Conservation (phyloP, 1,284 basidiomycete genomes). For the Mycosarcoma mackinlayi region DNA sequence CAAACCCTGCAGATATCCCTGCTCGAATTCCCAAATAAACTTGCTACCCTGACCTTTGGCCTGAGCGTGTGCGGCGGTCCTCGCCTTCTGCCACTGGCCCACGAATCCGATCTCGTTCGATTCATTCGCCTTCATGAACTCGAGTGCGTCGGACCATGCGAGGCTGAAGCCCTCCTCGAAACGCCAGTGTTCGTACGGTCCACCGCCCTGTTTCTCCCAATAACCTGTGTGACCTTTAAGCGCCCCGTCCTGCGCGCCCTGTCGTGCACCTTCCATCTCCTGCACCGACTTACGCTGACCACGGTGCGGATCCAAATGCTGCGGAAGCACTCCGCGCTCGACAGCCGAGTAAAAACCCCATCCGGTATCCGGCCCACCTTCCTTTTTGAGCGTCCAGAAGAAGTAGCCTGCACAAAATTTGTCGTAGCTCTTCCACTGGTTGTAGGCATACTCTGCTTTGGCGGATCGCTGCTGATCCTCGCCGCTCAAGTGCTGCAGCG, state of each 20-base stretch:
- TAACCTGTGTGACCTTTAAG: conserved; percentile 28
- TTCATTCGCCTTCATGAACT: conserved; percentile 70
- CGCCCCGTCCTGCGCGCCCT: conserved; percentile 29
- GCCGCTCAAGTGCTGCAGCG: conserved; percentile 69
- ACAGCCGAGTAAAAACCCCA: conserved; percentile 82
- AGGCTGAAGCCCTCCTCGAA: conserved; percentile 76
- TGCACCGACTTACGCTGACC: conserved; percentile 26
- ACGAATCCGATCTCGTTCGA: conserved; percentile 76
- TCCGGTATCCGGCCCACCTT: conserved; percentile 76
- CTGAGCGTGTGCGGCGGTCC: conserved; percentile 71
- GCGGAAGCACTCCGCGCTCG: conserved; percentile 75
- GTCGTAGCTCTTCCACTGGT: conserved; percentile 79
- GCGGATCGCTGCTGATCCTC: conserved; percentile 70
- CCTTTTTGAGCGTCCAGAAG: conserved; percentile 90
- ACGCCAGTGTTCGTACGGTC: conserved; percentile 75
- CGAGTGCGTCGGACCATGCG: conserved; percentile 79
- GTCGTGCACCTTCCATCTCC: conserved; percentile 30
- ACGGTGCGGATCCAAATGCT: conserved; percentile 45
- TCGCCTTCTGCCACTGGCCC: conserved; percentile 73
- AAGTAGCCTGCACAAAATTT: conserved; percentile 79
- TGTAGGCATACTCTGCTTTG: conserved; percentile 72
- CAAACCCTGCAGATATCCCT: conserved; percentile 74
- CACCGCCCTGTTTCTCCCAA: conserved; percentile 62
- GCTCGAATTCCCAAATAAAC: conserved; percentile 69
- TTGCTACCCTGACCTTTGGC: conserved; percentile 70